Conservation (phyloP, 805 yeast genomes). For the Grigorovia jiainica region DNA sequence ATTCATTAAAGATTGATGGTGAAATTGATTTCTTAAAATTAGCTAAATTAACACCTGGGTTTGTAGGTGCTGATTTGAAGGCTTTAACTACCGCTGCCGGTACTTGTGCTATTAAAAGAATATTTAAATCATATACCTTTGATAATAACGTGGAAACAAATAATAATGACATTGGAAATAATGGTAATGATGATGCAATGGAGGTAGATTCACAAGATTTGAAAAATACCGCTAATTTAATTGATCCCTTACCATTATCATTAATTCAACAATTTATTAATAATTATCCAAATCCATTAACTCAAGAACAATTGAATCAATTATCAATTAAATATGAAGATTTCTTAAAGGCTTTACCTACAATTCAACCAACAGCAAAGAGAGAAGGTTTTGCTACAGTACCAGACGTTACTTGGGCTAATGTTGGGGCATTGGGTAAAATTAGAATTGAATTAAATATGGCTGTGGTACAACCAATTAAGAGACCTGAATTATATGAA, state of each 20-base stretch:
- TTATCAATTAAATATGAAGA: conserved; percentile 71
- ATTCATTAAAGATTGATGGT: conserved; percentile 55
- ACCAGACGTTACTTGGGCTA: conserved; percentile 94
- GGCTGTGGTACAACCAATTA: conserved; percentile 96
- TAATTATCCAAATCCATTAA: conserved; percentile 71
- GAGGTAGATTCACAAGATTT: conserved; percentile 11
- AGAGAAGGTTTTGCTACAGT: conserved; percentile 98
- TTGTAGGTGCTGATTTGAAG: conserved; percentile 93
- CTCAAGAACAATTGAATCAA: conserved; percentile 65
- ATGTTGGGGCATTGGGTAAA: conserved; percentile 79
- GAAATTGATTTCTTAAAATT: conserved; percentile 58
- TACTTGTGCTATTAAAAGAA: conserved; percentile 84
- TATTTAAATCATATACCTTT: conserved; percentile 46
- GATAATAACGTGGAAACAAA: too few relatives aligned
- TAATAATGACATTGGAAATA: too few relatives aligned
- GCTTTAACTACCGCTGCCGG: conserved; percentile 95
- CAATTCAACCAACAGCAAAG: conserved; percentile 93
- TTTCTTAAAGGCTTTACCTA: conserved; percentile 76
- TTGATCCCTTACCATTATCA: conserved; percentile 36
- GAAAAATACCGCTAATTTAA: conserved; percentile 28
- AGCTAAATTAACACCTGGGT: conserved; percentile 94
- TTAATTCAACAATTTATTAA: conserved; percentile 64
- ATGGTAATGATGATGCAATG: conserved; percentile 7
- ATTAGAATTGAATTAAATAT: conserved; percentile 86
- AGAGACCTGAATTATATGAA: conserved; percentile 79